Evolutionary conservation across 2,329 filamentous ascomycete genomes (phyloP), one percentile per base, ranked within the genome.

Genomic region (Geoglossum cookeanum): DNA sequence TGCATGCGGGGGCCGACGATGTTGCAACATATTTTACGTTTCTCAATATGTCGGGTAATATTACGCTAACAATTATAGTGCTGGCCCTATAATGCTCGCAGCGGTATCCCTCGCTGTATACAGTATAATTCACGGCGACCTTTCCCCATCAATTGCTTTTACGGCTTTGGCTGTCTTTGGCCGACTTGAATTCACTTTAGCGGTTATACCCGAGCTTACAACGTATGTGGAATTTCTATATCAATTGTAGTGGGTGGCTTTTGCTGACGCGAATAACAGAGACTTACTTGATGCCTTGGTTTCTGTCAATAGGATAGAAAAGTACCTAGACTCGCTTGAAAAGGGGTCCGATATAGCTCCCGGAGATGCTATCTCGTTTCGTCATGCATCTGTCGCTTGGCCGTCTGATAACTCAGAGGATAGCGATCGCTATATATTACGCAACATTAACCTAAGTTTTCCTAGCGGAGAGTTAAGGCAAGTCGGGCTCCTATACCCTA

Each of bases 111-210:
- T 92, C 1, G 77, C 81, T 1, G 76, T 81, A 0, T 90, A 90
- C 64, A 80, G 84, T 1, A 61, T 78, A 8, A 62, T 85, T 0
- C 68, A 87, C 61, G 81, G 81, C 3, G 71, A 73, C 0, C 72
- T 92, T 8, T 74, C 76, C 0, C 82, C 87, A 0, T 87, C 85
- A 0, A 77, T 90, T 9, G 87, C 87, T 1, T 92, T 92, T 62
- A 87, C 87, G 30, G 83, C 84, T 32, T 80, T 90, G 42, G 80
- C 83, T 8, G 75, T 90, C 51, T 87, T 92, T 68, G 79, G 78
- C 59, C 76, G 79, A n/a, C 74, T 92, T 27, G 86, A 92, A 65
- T 74, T 82, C 27, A 81, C 83, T 0, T 70, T 92, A 0, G 81
- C 81, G 0, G 73, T 85, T 47, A 71, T 92, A 15, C 87, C 87